Evolutionary conservation across 805 yeast species (phyloP).

Genomic region (Candida manassasensis): DNA sequence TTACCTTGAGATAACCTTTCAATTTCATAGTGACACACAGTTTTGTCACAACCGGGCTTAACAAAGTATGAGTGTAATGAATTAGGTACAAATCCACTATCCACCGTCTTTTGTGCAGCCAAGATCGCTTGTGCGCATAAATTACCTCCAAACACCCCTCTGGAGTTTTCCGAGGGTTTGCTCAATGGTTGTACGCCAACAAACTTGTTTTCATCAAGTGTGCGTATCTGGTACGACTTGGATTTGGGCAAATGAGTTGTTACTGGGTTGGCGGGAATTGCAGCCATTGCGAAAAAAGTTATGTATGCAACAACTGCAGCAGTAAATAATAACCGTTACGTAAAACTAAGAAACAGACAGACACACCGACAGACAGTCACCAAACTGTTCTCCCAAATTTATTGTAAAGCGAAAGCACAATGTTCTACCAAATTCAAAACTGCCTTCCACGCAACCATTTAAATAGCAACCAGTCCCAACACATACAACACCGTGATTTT

Average conservation of each 20-base stretch:
- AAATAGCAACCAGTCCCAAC: no score
- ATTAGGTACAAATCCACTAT: constrained; percentile 33
- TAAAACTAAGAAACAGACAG: constrained; percentile 1
- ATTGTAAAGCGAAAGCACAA: no score
- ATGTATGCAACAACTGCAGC: no score
- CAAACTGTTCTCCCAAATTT: no score
- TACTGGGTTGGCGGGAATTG: not conserved
- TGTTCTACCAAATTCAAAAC: no score
- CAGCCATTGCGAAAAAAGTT: no score
- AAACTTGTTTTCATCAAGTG: not conserved
- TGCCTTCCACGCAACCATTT: no score
- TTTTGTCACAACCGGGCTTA: constrained; percentile 31
- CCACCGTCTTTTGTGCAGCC: constrained; percentile 32
- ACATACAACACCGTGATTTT: no score
- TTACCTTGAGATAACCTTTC: constrained; percentile 32
- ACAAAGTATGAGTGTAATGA: constrained; percentile 38
- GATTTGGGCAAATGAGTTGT: not conserved
- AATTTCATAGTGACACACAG: constrained; percentile 27
- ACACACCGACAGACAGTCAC: no score
- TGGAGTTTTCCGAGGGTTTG: constrained; percentile 26
- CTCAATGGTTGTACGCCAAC: constrained; percentile 21
- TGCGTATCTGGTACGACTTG: not conserved
- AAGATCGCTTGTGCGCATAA: constrained; percentile 36
- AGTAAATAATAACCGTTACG: no score
- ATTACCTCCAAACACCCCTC: constrained; percentile 41